A percentile compares a stretch with the other conserved stretches of the same genome.
Conservation (phyloP, 164 flowering plant genomes). For the Stephania yunnanensis region DNA sequence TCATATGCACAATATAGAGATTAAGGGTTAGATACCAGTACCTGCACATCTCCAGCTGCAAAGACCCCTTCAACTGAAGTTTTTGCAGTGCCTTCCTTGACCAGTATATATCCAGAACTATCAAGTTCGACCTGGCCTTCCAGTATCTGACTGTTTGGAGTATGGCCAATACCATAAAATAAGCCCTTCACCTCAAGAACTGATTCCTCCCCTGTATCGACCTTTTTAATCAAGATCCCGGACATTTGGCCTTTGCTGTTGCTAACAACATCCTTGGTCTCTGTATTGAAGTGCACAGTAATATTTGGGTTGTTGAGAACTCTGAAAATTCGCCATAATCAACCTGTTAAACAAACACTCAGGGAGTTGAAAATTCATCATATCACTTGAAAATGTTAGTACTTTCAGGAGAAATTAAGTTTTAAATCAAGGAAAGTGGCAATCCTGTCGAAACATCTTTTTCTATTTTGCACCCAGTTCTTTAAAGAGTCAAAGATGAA, state of each 20-base stretch:
- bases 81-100: conserved; percentile 75
- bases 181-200: conserved; percentile 85
- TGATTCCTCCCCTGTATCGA: conserved; percentile 70
- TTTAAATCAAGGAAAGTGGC: conserved; percentile 4
- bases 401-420: conserved; percentile 5
- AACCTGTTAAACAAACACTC: conserved; percentile 99
- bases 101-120: conserved; percentile 71
- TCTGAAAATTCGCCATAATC: conserved; percentile 99
- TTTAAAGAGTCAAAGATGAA: neutral
- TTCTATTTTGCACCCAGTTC: neutral
- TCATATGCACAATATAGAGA: neutral
- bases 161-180: conserved; percentile 96
- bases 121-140: conserved; percentile 88
- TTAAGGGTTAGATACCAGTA: conserved; percentile 20
- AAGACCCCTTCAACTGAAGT: conserved; percentile 93
- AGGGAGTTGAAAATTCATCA: conserved; percentile 82
- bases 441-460: neutral
- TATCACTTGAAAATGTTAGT: conserved; percentile 30
- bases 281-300: conserved; percentile 96
- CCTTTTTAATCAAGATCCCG: conserved; percentile 60
- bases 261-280: conserved; percentile 81
- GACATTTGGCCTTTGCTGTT: conserved; percentile 94
- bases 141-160: conserved; percentile 88
- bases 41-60: conserved; percentile 99
- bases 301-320: conserved; percentile 91